phyloP scores from a whole-genome alignment of 495 filamentous ascomycete species.

The Lasiosphaeris hirsuta region DNA sequence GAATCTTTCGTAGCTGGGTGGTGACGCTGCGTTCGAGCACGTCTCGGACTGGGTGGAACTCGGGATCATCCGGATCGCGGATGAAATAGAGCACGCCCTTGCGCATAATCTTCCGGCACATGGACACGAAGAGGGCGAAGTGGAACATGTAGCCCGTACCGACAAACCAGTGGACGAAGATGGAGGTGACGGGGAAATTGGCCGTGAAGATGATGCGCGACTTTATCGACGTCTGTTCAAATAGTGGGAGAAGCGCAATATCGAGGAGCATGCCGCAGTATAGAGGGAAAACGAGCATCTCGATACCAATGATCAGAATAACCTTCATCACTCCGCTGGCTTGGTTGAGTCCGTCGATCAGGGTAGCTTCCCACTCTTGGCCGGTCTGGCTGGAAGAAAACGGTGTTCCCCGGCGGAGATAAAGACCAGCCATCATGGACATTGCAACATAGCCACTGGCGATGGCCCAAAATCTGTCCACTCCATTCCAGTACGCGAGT shows the following conservation, averaged over 20 bases:
- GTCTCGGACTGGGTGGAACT: conserved; percentile 95
- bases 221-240: conserved; percentile 69
- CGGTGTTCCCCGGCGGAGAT: conserved; percentile 66
- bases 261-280: conserved; percentile 94
- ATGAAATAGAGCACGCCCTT: conserved; percentile 96
- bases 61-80: conserved; percentile 95
- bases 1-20: conserved; percentile 92
- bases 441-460: conserved; percentile 75
- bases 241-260: conserved; percentile 82
- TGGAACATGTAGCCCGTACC: conserved; percentile 99
- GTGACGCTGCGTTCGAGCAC: conserved; percentile 91
- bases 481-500: conserved; percentile 71
- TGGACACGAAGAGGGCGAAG: conserved; percentile 96
- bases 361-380: conserved; percentile 68
- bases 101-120: conserved; percentile 98
- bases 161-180: conserved; percentile 98
- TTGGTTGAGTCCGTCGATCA: conserved; percentile 84
- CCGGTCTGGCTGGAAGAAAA: conserved; percentile 62
- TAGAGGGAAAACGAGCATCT: conserved; percentile 96
- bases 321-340: conserved; percentile 97
- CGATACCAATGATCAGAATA: conserved; percentile 95
- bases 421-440: conserved; percentile 68
- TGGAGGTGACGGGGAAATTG: conserved; percentile 73
- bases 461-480: conserved; percentile 76
- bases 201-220: conserved; percentile 74